Evolutionary conservation across 148 eudicot genomes (phyloP).

Genomic region (Hydrangea macrophylla): DNA sequence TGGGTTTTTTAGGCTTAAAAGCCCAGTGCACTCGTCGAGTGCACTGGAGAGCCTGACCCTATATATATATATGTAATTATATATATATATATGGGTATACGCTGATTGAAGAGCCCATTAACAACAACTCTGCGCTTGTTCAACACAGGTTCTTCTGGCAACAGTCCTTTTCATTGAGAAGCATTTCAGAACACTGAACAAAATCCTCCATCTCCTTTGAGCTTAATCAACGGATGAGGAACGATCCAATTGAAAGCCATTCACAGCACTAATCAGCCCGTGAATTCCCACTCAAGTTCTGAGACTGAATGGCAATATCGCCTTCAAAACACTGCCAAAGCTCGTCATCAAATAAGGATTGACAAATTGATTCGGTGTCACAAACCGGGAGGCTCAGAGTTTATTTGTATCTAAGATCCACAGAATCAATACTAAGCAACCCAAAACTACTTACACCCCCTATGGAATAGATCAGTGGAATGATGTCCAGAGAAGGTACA

Average conservation of each 20-base stretch:
- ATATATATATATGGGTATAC: too few relatives aligned
- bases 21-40: too few relatives aligned
- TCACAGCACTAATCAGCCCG: neutral
- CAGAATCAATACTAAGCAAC: neutral
- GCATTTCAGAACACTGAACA: neutral
- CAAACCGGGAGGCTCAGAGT: neutral
- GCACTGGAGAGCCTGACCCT: too few relatives aligned
- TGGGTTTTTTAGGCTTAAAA: too few relatives aligned
- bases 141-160: neutral
- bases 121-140: constrained; percentile 9
- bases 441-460: neutral
- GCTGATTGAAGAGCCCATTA: too few relatives aligned
- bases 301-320: neutral
- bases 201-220: too few relatives aligned
- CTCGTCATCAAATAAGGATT: too few relatives aligned
- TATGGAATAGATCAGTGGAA: neutral
- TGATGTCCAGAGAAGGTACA: neutral
- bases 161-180: neutral
- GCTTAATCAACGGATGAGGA: too few relatives aligned
- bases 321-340: neutral
- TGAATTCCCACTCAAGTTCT: neutral
- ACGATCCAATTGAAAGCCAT: too few relatives aligned
- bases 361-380: too few relatives aligned
- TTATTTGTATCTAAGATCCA: neutral
- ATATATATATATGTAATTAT: too few relatives aligned